phyloP scores from a whole-genome alignment of 2,329 filamentous ascomycete genomes.

The Arthrobotrys pseudoclavata region DNA sequence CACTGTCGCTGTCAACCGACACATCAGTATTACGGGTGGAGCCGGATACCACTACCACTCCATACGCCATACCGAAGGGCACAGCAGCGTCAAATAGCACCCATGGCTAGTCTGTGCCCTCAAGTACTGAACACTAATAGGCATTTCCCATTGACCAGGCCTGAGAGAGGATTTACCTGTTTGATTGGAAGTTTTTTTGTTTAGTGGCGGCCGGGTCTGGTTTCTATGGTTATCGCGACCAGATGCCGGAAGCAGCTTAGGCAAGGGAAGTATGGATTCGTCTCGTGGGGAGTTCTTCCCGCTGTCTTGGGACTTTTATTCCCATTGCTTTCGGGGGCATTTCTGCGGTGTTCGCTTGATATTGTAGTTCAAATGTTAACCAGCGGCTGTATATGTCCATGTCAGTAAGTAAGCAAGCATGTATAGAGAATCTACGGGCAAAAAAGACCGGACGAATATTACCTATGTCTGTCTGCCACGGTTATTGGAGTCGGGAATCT shows the following conservation, averaged over 20 bases:
- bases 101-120: slow-evolving; percentile 31
- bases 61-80: slow-evolving; percentile 15
- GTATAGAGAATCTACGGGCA: neutral
- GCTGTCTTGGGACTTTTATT: slow-evolving; percentile 25
- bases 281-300: slow-evolving; percentile 38
- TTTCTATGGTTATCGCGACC: slow-evolving; percentile 59
- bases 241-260: slow-evolving; percentile 46
- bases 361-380: neutral
- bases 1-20: slow-evolving; percentile 5
- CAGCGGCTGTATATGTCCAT: neutral
- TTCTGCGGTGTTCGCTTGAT: neutral
- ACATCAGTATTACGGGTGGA: slow-evolving; percentile 4
- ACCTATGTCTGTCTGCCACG: slow-evolving; percentile 3
- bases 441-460: slow-evolving; percentile 46
- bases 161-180: neutral
- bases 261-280: slow-evolving; percentile 1
- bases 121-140: neutral
- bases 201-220: slow-evolving; percentile 47
- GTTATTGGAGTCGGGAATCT: slow-evolving; percentile 35
- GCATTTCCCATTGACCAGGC: neutral
- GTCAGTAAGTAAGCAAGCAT: neutral
- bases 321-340: slow-evolving; percentile 29
- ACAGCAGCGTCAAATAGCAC: slow-evolving; percentile 1
- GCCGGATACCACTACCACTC: neutral
- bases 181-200: slow-evolving; percentile 16